phyloP scores from a whole-genome alignment of 495 filamentous ascomycete genomes.

The Pseudomonodictys pantanalensis region DNA sequence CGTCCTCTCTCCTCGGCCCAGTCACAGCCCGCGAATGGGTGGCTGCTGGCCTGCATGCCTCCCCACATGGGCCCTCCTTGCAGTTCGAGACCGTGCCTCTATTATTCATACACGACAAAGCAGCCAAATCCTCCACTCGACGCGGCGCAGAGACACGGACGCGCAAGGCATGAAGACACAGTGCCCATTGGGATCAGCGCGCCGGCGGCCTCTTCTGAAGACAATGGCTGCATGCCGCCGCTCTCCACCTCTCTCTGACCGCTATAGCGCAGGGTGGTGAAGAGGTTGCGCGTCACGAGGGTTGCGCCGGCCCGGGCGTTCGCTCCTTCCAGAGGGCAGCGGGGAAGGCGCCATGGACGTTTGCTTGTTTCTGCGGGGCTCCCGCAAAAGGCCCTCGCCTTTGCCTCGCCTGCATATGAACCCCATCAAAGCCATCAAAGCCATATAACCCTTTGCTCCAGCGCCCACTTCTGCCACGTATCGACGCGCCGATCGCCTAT shows the following conservation, averaged over 20 bases:
- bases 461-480: neutral
- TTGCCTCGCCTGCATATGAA: neutral
- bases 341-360: neutral
- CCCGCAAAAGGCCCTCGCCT: neutral
- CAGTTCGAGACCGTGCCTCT: slow-evolving; percentile 8
- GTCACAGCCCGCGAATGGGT: neutral
- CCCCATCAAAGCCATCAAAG: neutral
- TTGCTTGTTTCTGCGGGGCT: neutral
- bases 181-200: no score
- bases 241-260: neutral
- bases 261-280: neutral
- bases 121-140: neutral
- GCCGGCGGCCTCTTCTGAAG: no score
- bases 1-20: neutral
- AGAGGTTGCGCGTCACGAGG: neutral
- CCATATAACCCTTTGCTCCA: neutral
- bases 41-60: neutral
- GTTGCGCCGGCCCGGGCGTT: neutral
- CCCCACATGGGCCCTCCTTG: slow-evolving; percentile 5
- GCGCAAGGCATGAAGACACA: neutral
- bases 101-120: slow-evolving; percentile 29
- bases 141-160: neutral
- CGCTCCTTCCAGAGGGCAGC: neutral
- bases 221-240: no score
- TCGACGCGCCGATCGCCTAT: neutral